Percentiles rank a stretch among this genome's conserved stretches.
phyloP scores from a whole-genome alignment of 495 filamentous ascomycete species.

The Penicillium atrosanguineum region DNA sequence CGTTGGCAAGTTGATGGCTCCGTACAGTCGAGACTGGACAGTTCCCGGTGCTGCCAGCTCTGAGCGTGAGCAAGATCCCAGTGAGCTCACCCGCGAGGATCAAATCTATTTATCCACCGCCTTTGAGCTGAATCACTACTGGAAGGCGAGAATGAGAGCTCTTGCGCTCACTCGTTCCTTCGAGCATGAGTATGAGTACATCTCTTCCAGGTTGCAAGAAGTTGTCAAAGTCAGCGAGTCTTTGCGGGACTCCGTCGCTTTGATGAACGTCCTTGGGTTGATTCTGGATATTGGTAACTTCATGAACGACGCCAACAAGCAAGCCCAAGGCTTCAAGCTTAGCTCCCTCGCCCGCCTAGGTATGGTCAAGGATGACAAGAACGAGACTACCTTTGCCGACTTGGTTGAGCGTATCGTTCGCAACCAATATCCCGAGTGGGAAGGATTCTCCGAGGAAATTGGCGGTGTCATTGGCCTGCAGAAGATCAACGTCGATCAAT shows the following conservation, averaged over 20 bases:
- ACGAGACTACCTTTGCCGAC: slow-evolving; percentile 92
- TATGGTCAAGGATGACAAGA: slow-evolving; percentile 99
- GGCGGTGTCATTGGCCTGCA: slow-evolving; percentile 75
- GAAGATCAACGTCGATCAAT: slow-evolving; percentile 92
- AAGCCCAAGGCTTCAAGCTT: slow-evolving; percentile 96
- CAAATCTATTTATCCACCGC: slow-evolving; percentile 92
- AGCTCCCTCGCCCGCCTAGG: slow-evolving; percentile 89
- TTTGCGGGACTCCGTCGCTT: slow-evolving; percentile 79
- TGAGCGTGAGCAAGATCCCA: slow-evolving; percentile 81
- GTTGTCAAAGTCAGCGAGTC: slow-evolving; percentile 86
- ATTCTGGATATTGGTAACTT: slow-evolving; percentile 98
- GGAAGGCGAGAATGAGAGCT: slow-evolving; percentile 95
- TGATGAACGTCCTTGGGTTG: slow-evolving; percentile 94
- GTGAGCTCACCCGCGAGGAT: slow-evolving; percentile 88
- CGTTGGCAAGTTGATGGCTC: slow-evolving; percentile 82
- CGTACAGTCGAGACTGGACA: slow-evolving; percentile 96
- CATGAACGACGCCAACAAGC: slow-evolving; percentile 99
- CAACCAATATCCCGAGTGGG: slow-evolving; percentile 94
- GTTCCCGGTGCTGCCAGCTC: slow-evolving; percentile 78
- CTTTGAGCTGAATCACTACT: slow-evolving; percentile 95
- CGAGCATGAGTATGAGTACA: slow-evolving; percentile 88
- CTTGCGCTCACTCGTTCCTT: slow-evolving; percentile 80
- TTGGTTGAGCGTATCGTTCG: slow-evolving; percentile 96
- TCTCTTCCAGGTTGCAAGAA: slow-evolving; percentile 74
- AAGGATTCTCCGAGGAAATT: slow-evolving; percentile 83